Conservation (phyloP, 2,329 filamentous ascomycete species). For the Pseudocercospora macadamiae region DNA sequence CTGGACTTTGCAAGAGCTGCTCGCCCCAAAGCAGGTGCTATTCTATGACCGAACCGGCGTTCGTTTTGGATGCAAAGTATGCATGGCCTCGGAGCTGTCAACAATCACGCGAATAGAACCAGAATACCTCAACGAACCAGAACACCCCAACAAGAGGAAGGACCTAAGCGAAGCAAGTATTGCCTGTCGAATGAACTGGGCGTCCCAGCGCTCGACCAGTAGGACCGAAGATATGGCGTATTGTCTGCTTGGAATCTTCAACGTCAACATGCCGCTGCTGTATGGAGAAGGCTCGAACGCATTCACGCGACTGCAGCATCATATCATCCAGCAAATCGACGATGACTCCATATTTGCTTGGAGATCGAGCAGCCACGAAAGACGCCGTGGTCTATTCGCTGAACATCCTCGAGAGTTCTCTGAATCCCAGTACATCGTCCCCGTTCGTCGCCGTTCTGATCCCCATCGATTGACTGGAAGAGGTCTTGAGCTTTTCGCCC, state of each 20-base stretch:
- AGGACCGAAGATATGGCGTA: slow-evolving; percentile 50
- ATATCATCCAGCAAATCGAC: slow-evolving; percentile 23
- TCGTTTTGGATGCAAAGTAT: not conserved
- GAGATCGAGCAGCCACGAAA: not conserved
- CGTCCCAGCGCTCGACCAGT: slow-evolving; percentile 18
- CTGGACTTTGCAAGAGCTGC: too few species aligned
- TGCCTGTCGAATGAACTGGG: slow-evolving; percentile 29
- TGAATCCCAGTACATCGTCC: not conserved
- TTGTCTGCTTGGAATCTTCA: slow-evolving; percentile 50
- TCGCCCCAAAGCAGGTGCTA: not conserved
- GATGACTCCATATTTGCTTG: slow-evolving; percentile 16
- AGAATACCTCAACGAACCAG: not conserved
- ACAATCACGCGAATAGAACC: not conserved
- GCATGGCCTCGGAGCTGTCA: not conserved
- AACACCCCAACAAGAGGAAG: too few species aligned
- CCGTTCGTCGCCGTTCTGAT: not conserved
- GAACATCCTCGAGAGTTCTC: not conserved
- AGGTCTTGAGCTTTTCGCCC: not conserved
- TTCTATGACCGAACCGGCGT: not conserved
- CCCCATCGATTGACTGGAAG: not conserved
- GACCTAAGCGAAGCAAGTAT: not conserved
- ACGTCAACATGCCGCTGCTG: slow-evolving; percentile 48
- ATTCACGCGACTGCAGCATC: slow-evolving; percentile 42
- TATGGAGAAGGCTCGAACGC: slow-evolving; percentile 44
- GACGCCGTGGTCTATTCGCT: slow-evolving; percentile 22